Base-by-base conservation (phyloP, 257 asterid genomes). In the Nicotiana sylvestris region DNA sequence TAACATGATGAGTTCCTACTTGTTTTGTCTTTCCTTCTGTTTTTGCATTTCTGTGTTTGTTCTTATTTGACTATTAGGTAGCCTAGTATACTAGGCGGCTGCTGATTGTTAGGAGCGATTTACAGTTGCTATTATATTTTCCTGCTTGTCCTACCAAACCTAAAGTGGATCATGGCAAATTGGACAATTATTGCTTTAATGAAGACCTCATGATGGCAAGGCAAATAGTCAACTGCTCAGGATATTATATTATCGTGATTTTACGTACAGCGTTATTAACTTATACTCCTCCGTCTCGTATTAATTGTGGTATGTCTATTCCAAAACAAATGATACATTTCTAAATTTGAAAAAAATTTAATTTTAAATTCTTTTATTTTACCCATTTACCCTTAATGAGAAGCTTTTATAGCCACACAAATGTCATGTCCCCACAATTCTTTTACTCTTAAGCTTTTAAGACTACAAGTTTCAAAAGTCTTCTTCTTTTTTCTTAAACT, bases 41-140 rank as follows among this genome's bases (percentile, higher is more conserved):
- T 74, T 72, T 66, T 39, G 30, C 43, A 37, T 17, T 55, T 39
- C 21, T 32, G 79, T 29, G 9, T 17, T 3, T 27, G 65, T 81
- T 68, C 60, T 46, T 66, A 70, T 30, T 83, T 85, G 91, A 88
- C 91, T 66, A 76, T 78, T 84, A 29, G 81, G 37, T 60, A 84
- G 67, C 5, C 6, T 62, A 74, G 62, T 49, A 13, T 49, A 27
- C 25, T 6, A 25, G 80, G 80, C 80, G 80, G 80, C 80, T 21
- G n/a, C 4, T 70, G n/a, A 67, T 68, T 3, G 6, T 5, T 35
- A 70, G 5, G 76, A 33, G 53, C 35, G 53, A 4, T 35, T 33
- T 67, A 67, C 49, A n/a, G 39, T n/a, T 21, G 60, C 60, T 74
- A 5, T 62, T 62, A 74, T 74, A 46, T 49, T 29, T 39, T 27